phyloP scores from a whole-genome alignment of 305 asterid species.

The Ruellia speciosa region DNA sequence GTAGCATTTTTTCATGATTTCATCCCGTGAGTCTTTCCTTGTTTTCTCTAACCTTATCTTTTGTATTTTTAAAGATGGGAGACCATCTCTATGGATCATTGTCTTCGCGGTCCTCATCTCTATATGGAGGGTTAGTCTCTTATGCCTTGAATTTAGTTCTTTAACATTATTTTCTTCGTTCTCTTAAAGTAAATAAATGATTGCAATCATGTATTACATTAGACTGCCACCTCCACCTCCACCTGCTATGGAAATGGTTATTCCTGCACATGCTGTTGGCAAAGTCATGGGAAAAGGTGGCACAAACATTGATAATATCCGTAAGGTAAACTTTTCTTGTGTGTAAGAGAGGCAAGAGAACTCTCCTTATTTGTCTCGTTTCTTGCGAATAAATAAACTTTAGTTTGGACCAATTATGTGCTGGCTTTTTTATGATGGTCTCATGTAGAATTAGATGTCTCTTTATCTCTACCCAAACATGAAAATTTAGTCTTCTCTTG shows the following conservation, averaged over 20 bases:
- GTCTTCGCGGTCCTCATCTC: slow-evolving; percentile 55
- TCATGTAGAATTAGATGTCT: too few species aligned
- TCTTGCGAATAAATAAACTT: neutral
- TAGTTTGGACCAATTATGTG: neutral
- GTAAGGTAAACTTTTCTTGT: slow-evolving; percentile 46
- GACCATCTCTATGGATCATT: slow-evolving; percentile 58
- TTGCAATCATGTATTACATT: slow-evolving; percentile 24
- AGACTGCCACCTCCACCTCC: slow-evolving; percentile 73
- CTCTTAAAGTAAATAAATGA: slow-evolving; percentile 9
- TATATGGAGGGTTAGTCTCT: slow-evolving; percentile 58
- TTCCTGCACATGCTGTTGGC: slow-evolving; percentile 80
- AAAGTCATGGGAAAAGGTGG: slow-evolving; percentile 92
- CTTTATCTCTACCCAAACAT: too few species aligned
- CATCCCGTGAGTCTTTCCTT: neutral
- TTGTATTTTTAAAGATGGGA: slow-evolving; percentile 40
- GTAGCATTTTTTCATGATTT: neutral
- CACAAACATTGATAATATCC: slow-evolving; percentile 75
- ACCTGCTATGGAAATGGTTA: slow-evolving; percentile 65
- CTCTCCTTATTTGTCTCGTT: neutral
- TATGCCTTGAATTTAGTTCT: slow-evolving; percentile 16
- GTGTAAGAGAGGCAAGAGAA: neutral
- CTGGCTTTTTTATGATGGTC: neutral
- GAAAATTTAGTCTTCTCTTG: too few species aligned
- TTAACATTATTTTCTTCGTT: slow-evolving; percentile 4
- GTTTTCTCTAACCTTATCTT: slow-evolving; percentile 17